These are phyloP conservation scores for Lactuca saligna DNA, from an alignment of 129 eudicot genomes.

Conservation along the genomic window DNA sequence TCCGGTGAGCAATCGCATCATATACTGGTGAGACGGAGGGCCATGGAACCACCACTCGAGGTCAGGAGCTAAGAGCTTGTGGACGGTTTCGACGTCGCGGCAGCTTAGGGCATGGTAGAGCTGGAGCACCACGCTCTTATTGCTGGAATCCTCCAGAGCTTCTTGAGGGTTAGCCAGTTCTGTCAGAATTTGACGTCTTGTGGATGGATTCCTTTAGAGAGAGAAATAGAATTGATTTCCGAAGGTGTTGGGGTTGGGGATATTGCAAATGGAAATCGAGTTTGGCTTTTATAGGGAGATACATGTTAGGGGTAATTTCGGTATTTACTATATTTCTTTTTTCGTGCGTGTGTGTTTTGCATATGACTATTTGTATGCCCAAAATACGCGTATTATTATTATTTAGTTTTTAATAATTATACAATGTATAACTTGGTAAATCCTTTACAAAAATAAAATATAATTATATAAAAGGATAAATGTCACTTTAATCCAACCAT, in stretches of 20 bases:
- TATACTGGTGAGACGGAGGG: constrained; percentile 92
- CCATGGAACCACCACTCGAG: constrained; percentile 99
- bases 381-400: neutral
- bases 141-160: constrained; percentile 76
- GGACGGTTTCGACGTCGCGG: constrained; percentile 74
- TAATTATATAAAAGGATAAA: too few species aligned
- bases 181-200: constrained; percentile 21
- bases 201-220: neutral
- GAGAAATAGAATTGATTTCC: neutral
- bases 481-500: too few species aligned
- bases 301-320: constrained; percentile 28
- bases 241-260: constrained; percentile 17
- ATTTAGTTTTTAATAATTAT: neutral
- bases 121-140: constrained; percentile 81
- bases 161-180: constrained; percentile 80
- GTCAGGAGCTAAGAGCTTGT: constrained; percentile 75
- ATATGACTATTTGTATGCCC: neutral
- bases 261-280: neutral
- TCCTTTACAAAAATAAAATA: too few species aligned
- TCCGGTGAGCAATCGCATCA: constrained; percentile 97
- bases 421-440: too few species aligned
- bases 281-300: constrained; percentile 24
- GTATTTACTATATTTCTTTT: neutral
- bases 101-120: constrained; percentile 90
- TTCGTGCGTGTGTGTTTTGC: neutral